Evolutionary conservation across 2,329 filamentous ascomycete species (phyloP), one percentile per base, ranked within the genome.

Genomic region (Xylariomycetidae sp.): DNA sequence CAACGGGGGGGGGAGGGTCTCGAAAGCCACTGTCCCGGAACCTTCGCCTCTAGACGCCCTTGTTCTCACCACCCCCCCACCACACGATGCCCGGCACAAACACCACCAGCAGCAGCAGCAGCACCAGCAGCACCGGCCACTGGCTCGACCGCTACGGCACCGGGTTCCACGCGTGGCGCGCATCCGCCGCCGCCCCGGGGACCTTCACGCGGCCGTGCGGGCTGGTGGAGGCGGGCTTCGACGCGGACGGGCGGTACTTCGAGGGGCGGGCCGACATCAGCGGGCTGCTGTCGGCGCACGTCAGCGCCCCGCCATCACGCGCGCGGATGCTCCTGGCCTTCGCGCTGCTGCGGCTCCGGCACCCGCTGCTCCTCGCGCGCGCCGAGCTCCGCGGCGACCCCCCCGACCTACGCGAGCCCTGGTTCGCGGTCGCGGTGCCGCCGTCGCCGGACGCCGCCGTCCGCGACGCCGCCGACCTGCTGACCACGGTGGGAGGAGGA

Each of bases 191-290:
- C 0, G 20, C 15, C 4, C 5, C 12, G 6, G 19, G 29, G 13
- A 31, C 18, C 4, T 44, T 42, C 27, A 28, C 32, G 1, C 29
- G 42, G 19, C 42, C 34, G 5, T 40, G 37, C 23, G 42, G 42
- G 4, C 7, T 50, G 2, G 36, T 48, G 12, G 48, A 51, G 28
- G 32, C 38, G n/a, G 32, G 34, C n/a, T 51, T 51, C 36, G 46
- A 51, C 35, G 19, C 39, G 3, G 48, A 51, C 28, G 48, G 47
- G 10, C 38, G 37, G 13, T 46, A 49, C 26, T 40, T 44, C 18
- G 46, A 40, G 12, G 48, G 48, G 12, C 38, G 47, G 22, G 47
- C 47, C 10, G 48, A 51, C 25, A 34, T 51, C 15, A 49, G 39
- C 18, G 19, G 39, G 10, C 32, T 44, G 24, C 31, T 50, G 12